Conservation (phyloP, 306 rosid genomes). For the Cucurbita ficifolia region DNA sequence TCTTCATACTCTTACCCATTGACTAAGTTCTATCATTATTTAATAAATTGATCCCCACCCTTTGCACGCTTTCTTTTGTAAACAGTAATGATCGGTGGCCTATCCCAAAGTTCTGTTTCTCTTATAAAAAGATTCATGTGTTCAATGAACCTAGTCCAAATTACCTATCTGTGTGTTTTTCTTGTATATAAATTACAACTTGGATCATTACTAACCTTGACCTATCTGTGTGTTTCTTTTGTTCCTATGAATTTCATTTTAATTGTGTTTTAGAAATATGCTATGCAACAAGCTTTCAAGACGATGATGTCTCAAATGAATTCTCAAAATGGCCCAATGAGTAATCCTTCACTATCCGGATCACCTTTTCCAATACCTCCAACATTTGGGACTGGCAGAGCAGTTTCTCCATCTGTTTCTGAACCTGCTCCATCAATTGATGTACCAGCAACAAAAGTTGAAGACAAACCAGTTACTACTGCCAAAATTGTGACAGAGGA, state of each 20-base stretch:
- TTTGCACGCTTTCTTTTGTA: not conserved
- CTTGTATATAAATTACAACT: not conserved
- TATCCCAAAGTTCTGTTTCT: not conserved
- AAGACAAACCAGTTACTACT: slow-evolving; percentile 29
- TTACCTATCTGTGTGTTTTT: not conserved
- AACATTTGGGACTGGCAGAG: slow-evolving; percentile 31
- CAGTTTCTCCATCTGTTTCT: slow-evolving; percentile 29
- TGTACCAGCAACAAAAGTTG: slow-evolving; percentile 49
- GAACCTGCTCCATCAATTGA: slow-evolving; percentile 56
- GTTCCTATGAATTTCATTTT: not conserved
- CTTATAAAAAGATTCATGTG: not conserved
- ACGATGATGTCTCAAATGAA: slow-evolving; percentile 85
- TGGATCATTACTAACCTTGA: not conserved
- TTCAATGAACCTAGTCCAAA: not conserved
- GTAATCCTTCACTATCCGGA: slow-evolving; percentile 44
- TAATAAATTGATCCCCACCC: not conserved
- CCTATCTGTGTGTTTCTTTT: not conserved
- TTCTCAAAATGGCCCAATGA: slow-evolving; percentile 50
- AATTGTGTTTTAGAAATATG: slow-evolving; percentile 60
- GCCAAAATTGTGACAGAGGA: slow-evolving; percentile 30
- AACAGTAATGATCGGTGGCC: not conserved
- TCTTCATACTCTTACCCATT: not conserved
- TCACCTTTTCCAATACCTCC: slow-evolving; percentile 58
- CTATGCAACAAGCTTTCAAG: slow-evolving; percentile 98
- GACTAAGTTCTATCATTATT: not conserved